Base-by-base conservation (phyloP, 2,329 filamentous ascomycete genomes). In the Pseudogymnoascus sp. region DNA sequence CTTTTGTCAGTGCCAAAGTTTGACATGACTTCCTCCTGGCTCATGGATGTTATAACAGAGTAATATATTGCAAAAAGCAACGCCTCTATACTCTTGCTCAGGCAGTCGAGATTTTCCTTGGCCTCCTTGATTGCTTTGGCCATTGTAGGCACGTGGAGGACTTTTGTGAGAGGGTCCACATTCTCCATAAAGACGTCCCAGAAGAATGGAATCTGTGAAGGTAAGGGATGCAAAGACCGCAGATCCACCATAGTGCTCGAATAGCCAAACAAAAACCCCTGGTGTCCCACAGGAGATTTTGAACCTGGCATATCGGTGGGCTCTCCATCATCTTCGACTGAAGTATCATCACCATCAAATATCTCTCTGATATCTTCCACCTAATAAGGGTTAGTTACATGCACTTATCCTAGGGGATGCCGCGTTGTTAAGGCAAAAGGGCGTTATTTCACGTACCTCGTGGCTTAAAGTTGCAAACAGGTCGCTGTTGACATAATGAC, bases 401-500 rank as follows among this genome's bases (percentile, higher is more conserved):
- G 18, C n/a, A 16, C 45, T 11, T 29, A 16, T 29, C 6, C n/a
- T 1, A 12, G 21, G 40, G 23, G 7, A 10, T 51, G 12, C 23
- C 23, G 45, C 23, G 14, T 16, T 18, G 10, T 12, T 10, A 34
- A 34, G 5, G 5, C 7, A 57, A 11, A 42, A n/a, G 10, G 8
- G n/a, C 26, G 23, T 18, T 34, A n/a, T 34, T 34, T 34, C 12
- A 68, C 76, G 63, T 74, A 87, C 86, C 80, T 92, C 88, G 62
- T 91, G 89, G 65, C 86, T 89, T 61, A 93, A 79, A 66, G 84
- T 89, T 18, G 87, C 68, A 54, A 84, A 88, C 88, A 91, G 70
- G 92, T 90, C 5, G 87, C 72, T 90, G 76, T 87, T 90, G 68
- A 93, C 84, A 72, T 92, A 93, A 71, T 87, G 79, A 63, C 84